A percentile compares a stretch with the other conserved stretches of the same genome.
Evolutionary conservation across 2,329 filamentous ascomycete genomes (phyloP).

Genomic region (Plectosphaerella sp.): DNA sequence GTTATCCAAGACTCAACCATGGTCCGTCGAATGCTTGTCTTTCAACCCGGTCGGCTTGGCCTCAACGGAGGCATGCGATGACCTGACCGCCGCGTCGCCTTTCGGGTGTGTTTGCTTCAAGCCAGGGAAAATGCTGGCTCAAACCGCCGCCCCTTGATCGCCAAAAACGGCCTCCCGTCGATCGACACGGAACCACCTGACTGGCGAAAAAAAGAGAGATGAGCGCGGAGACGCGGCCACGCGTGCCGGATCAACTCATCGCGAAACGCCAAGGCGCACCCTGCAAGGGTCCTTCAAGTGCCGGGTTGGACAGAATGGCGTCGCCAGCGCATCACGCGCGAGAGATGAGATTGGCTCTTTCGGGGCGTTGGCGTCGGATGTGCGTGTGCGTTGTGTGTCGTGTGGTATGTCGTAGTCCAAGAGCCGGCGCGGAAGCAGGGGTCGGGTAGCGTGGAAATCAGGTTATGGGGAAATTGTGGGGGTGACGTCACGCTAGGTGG

Average conservation of each 20-base stretch:
- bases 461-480: not conserved
- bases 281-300: not conserved
- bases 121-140: too few relatives aligned
- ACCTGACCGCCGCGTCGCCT: not conserved
- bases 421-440: not conserved
- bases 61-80: not conserved
- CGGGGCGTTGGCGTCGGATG: not conserved
- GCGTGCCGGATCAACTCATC: slow-evolving; percentile 4
- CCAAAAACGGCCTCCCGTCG: too few relatives aligned
- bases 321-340: slow-evolving; percentile 8
- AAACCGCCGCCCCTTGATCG: too few relatives aligned
- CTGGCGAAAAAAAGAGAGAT: too few relatives aligned
- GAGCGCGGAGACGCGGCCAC: not conserved
- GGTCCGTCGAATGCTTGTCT: not conserved
- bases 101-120: too few relatives aligned
- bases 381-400: too few relatives aligned
- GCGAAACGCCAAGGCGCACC: not conserved
- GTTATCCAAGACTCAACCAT: not conserved
- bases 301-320: not conserved
- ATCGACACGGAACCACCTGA: too few relatives aligned
- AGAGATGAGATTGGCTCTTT: slow-evolving; percentile 3
- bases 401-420: slow-evolving; percentile 6
- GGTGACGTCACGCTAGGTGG: not conserved
- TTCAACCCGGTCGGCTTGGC: not conserved
- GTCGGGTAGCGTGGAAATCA: not conserved